phyloP scores from a whole-genome alignment of 1,284 basidiomycete genomes.

The Boletellus deceptivus region DNA sequence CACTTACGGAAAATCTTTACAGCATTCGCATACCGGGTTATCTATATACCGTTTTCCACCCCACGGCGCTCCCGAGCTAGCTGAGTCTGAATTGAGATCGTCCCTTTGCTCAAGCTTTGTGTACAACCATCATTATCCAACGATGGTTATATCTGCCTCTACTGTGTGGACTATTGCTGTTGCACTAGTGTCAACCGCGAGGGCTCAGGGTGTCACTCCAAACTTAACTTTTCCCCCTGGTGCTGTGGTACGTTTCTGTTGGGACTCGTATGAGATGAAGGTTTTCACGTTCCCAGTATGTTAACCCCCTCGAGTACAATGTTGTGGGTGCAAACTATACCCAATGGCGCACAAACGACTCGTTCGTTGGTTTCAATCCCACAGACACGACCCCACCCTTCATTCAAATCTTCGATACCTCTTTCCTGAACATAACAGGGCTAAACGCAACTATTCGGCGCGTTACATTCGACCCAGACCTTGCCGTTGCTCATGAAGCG shows the following conservation, averaged over 20 bases:
- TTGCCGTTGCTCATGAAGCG: slow-evolving; percentile 74
- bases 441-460: slow-evolving; percentile 52
- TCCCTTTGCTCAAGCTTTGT: too few species aligned
- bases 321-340: slow-evolving; percentile 40
- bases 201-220: neutral
- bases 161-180: neutral
- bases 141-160: neutral
- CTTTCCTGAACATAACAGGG: slow-evolving; percentile 62
- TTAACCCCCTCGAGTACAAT: slow-evolving; percentile 42
- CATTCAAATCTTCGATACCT: slow-evolving; percentile 67
- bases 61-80: too few species aligned
- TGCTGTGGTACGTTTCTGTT: slow-evolving; percentile 17
- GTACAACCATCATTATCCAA: too few species aligned
- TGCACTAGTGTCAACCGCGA: neutral
- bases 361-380: slow-evolving; percentile 44
- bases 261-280: neutral
- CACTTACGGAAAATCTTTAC: too few species aligned
- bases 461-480: slow-evolving; percentile 56
- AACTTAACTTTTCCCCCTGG: slow-evolving; percentile 13
- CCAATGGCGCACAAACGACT: slow-evolving; percentile 35
- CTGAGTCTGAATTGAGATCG: too few species aligned
- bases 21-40: too few species aligned
- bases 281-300: slow-evolving; percentile 46
- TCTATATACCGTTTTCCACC: too few species aligned
- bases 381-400: slow-evolving; percentile 50